phyloP scores from a whole-genome alignment of 1,139 yeast species.

The Yamadazyma diospyri region DNA sequence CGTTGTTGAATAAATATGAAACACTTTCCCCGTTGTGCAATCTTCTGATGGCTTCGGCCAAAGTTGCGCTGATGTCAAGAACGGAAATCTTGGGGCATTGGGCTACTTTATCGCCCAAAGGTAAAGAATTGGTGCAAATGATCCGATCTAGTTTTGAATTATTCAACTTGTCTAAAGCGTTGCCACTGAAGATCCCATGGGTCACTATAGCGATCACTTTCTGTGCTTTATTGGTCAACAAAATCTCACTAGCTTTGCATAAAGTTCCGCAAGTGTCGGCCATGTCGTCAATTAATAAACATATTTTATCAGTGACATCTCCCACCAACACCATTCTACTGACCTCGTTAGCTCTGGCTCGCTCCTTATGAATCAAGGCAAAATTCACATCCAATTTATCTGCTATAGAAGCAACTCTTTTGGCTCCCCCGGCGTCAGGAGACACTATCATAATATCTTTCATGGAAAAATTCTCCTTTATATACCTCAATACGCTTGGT shows the following conservation, averaged over 20 bases:
- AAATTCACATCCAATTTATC: constrained; percentile 89
- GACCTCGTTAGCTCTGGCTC: constrained; percentile 93
- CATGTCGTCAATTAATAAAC: constrained; percentile 95
- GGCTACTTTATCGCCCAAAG: constrained; percentile 72
- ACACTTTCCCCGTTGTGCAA: constrained; percentile 97
- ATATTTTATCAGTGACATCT: constrained; percentile 82
- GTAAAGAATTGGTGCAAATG: constrained; percentile 93
- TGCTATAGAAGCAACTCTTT: constrained; percentile 94
- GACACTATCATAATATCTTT: constrained; percentile 82
- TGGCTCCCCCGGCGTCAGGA: constrained; percentile 99
- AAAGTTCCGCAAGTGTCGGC: constrained; percentile 98
- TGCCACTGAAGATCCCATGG: constrained; percentile 89
- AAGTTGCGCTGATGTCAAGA: constrained; percentile 81
- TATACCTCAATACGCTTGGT: constrained; percentile 87
- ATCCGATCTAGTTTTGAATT: constrained; percentile 73
- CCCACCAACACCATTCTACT: constrained; percentile 96
- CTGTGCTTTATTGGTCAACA: constrained; percentile 75
- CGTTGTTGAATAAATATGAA: constrained; percentile 81
- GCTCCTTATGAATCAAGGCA: constrained; percentile 94
- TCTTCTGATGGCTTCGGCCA: constrained; percentile 96
- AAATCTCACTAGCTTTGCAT: constrained; percentile 91
- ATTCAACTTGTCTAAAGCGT: constrained; percentile 81
- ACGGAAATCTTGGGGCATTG: constrained; percentile 74
- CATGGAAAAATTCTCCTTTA: constrained; percentile 64
- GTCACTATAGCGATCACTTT: constrained; percentile 93